Conservation (phyloP, 345 rosid genomes). For the Salix purpurea region DNA sequence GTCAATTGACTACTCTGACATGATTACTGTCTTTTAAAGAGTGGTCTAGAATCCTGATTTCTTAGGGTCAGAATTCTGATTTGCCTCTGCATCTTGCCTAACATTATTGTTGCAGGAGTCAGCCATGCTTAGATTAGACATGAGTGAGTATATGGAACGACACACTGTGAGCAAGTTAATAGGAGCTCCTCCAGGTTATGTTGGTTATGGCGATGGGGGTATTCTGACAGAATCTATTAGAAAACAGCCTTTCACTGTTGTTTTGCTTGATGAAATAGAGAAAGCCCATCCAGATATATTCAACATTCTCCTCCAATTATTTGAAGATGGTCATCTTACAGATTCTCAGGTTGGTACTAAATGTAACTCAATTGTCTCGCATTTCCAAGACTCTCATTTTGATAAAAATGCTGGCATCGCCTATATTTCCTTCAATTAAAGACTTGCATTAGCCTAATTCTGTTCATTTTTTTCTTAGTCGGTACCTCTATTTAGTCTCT, state of each 20-base stretch:
- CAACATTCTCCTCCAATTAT: constrained; percentile 91
- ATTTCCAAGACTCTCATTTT: background rate
- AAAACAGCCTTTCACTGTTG: constrained; percentile 80
- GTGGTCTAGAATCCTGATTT: background rate
- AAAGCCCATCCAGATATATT: constrained; percentile 88
- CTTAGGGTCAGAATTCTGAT: constrained; percentile 9
- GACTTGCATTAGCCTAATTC: background rate
- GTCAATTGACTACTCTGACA: background rate
- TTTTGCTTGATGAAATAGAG: constrained; percentile 53
- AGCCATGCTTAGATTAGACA: constrained; percentile 92
- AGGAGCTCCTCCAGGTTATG: constrained; percentile 95
- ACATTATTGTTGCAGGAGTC: constrained; percentile 56
- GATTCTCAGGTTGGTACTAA: constrained; percentile 77
- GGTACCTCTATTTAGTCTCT: background rate
- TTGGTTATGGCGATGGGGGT: constrained; percentile 92
- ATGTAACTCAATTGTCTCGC: background rate
- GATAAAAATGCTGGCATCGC: background rate
- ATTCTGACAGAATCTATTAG: constrained; percentile 93
- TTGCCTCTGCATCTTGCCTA: background rate
- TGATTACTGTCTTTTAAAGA: background rate
- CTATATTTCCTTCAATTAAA: background rate
- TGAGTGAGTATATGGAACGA: constrained; percentile 99
- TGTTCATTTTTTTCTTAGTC: background rate
- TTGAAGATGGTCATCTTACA: constrained; percentile 96
- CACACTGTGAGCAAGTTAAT: constrained; percentile 92